Evolutionary conservation across 2,329 filamentous ascomycete species (phyloP), one percentile per base, ranked within the genome.

Genomic region (Xylaria digitata): DNA sequence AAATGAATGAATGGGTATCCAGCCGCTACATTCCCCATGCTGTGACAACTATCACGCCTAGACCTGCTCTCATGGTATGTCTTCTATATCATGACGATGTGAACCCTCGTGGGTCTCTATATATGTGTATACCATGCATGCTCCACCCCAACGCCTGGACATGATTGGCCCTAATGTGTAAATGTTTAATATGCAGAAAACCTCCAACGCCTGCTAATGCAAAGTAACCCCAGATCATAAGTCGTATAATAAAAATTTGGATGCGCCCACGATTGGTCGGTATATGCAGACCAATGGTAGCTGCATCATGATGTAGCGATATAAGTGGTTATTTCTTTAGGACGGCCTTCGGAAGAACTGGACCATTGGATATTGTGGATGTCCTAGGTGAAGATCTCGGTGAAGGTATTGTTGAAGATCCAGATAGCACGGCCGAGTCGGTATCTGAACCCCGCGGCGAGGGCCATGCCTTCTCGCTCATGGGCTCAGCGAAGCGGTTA

Each of bases 401-500:
- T 17, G 70, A 68, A 53, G 54, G 3, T 42, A 46, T 5, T 6
- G 48, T 55, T 2, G 68, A 64, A 17, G 61, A 23, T 0, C n/a
- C 45, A 37, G 61, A 56, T 13, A 63, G 19, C 17, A 68, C 19
- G 34, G 48, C 19, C n/a, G 62, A 65, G 32, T 57, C 32, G 23
- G 45, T 34, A 17, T 61, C 52, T 1, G 62, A 68, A 17, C 11
- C 19, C 19, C 61, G 59, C 15, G 66, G 67, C 7, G 63, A 55
- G 19, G 69, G 66, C 69, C 69, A 70, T 4, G 63, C 17, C 52
- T 70, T 70, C 58, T 70, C 69, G 66, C 66, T 69, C 32, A 52
- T n/a, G 13, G 68, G 68, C 30, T 70, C 66, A 6, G 34, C 32
- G 61, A 70, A 70, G 52, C 66, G 69, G 61, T 69, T 68, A 19